Conservation (phyloP, 2,329 filamentous ascomycete genomes). For the Aspergillus carbonarius region DNA sequence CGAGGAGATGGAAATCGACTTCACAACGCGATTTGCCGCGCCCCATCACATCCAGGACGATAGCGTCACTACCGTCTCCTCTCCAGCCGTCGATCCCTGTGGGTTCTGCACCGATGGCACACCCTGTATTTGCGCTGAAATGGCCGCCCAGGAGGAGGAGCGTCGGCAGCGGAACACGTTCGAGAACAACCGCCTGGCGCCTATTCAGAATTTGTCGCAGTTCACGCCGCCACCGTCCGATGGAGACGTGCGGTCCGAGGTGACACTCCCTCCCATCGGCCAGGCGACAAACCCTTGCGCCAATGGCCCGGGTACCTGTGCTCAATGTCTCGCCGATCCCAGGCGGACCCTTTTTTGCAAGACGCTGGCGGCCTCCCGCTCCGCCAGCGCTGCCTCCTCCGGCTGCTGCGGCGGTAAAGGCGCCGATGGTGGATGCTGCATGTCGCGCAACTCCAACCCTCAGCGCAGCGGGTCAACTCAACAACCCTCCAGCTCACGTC, state of each 20-base stretch:
- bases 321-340: slow-evolving; percentile 74
- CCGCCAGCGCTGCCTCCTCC: slow-evolving; percentile 40
- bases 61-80: slow-evolving; percentile 29
- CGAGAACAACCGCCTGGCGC: slow-evolving; percentile 43
- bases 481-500: slow-evolving; percentile 27
- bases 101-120: slow-evolving; percentile 82
- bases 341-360: slow-evolving; percentile 82
- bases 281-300: slow-evolving; percentile 49
- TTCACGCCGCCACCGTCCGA: slow-evolving; percentile 56
- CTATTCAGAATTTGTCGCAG: slow-evolving; percentile 48
- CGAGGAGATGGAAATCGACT: slow-evolving; percentile 67
- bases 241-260: slow-evolving; percentile 57
- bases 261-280: slow-evolving; percentile 43
- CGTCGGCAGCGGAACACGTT: slow-evolving; percentile 44
- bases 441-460: slow-evolving; percentile 34
- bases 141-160: slow-evolving; percentile 46
- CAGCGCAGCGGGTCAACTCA: slow-evolving; percentile 20
- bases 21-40: slow-evolving; percentile 64
- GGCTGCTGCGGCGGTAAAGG: slow-evolving; percentile 63
- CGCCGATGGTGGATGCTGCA: slow-evolving; percentile 63
- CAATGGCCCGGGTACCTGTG: slow-evolving; percentile 74
- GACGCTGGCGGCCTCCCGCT: slow-evolving; percentile 66
- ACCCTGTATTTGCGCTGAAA: slow-evolving; percentile 77
- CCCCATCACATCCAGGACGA: slow-evolving; percentile 28
- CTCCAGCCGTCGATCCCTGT: slow-evolving; percentile 63